Conservation (phyloP, 1,284 basidiomycete species). For the Ganoderma sinense region DNA sequence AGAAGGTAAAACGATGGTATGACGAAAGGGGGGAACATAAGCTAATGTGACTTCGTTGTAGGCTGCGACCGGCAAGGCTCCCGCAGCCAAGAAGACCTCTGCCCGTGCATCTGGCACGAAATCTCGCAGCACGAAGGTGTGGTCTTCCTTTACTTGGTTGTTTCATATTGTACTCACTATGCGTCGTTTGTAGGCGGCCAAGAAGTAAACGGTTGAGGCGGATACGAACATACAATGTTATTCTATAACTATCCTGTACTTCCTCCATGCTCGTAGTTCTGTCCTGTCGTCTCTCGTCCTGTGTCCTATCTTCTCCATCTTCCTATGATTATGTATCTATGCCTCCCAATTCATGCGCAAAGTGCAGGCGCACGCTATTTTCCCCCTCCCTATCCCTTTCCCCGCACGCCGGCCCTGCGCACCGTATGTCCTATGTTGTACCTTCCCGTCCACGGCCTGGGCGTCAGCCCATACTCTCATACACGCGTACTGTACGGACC, state of each 20-base stretch:
- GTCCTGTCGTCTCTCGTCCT: conserved; percentile 13
- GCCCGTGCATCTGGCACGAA: conserved; percentile 40
- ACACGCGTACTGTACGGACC: conserved; percentile 27
- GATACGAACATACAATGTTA: conserved; percentile 10
- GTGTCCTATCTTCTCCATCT: conserved; percentile 5
- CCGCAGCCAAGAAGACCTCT: conserved; percentile 43
- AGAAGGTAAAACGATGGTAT: conserved; percentile 52
- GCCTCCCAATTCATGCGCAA: conserved; percentile 8
- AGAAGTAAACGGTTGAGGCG: conserved; percentile 31
- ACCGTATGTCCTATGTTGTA: conserved; percentile 22
- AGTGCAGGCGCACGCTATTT: neutral
- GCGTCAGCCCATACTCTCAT: conserved; percentile 17
- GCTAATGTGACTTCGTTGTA: conserved; percentile 32
- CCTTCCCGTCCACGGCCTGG: conserved; percentile 7
- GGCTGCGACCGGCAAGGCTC: conserved; percentile 56
- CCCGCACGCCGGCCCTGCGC: conserved; percentile 1
- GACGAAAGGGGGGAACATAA: neutral
- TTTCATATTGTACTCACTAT: neutral
- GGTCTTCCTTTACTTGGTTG: neutral
- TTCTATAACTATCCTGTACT: conserved; percentile 10
- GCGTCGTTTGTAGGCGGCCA: conserved; percentile 33
- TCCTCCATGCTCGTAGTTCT: conserved; percentile 20
- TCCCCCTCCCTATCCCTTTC: neutral
- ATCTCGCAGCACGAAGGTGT: conserved; percentile 34
- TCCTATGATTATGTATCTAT: conserved; percentile 29